Conservation (phyloP, 2,329 filamentous ascomycete genomes). For the Venturia nashicola region DNA sequence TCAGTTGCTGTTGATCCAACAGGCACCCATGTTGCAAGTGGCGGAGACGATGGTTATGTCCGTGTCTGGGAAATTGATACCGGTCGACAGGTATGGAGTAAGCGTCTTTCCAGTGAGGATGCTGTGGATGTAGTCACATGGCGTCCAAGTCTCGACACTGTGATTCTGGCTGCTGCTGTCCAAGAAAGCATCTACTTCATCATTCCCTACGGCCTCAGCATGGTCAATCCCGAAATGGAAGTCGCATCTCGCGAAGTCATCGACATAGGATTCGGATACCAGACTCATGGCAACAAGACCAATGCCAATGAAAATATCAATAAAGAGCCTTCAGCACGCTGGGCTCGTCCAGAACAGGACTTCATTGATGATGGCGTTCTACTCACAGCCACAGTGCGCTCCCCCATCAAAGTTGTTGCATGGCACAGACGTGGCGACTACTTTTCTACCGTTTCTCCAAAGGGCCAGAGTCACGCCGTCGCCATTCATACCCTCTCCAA, state of each 20-base stretch:
- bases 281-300: slow-evolving; percentile 45
- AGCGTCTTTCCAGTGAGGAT: slow-evolving; percentile 55
- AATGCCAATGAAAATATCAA: slow-evolving; percentile 38
- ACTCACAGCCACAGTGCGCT: slow-evolving; percentile 66
- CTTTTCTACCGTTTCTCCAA: slow-evolving; percentile 80
- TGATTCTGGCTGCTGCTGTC: slow-evolving; percentile 70
- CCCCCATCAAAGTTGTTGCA: slow-evolving; percentile 72
- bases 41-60: slow-evolving; percentile 87
- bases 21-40: slow-evolving; percentile 76
- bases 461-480: slow-evolving; percentile 65
- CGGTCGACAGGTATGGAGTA: slow-evolving; percentile 77
- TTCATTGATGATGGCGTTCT: slow-evolving; percentile 70
- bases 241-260: slow-evolving; percentile 62
- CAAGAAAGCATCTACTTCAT: slow-evolving; percentile 81
- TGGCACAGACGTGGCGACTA: slow-evolving; percentile 96
- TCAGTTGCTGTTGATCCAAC: slow-evolving; percentile 75
- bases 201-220: slow-evolving; percentile 47
- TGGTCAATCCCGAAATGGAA: slow-evolving; percentile 61
- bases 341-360: slow-evolving; percentile 64
- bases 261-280: slow-evolving; percentile 87
- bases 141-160: slow-evolving; percentile 71
- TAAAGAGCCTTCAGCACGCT: slow-evolving; percentile 68
- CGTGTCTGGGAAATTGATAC: slow-evolving; percentile 81
- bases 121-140: slow-evolving; percentile 80
- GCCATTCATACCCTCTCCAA: slow-evolving; percentile 92